A percentile compares a stretch with the other conserved stretches of the same genome.
Evolutionary conservation across 371 early-diverging fungal genomes (phyloP).

Genomic region (Spraguea lophii): DNA sequence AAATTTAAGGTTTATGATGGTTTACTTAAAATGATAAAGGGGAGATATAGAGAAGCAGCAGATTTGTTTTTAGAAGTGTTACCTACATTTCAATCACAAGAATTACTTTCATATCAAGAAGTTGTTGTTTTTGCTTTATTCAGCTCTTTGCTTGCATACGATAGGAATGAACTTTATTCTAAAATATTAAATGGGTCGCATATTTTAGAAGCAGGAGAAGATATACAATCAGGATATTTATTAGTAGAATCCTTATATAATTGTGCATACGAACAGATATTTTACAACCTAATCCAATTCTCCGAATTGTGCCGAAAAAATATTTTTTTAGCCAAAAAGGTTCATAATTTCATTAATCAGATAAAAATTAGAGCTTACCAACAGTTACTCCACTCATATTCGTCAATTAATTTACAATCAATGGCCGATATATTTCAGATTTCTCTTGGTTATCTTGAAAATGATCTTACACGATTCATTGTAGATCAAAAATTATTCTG

Average conservation of each 20-base stretch:
- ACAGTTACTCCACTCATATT: conserved; percentile 43
- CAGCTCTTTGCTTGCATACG: conserved; percentile 27
- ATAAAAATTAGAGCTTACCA: conserved; percentile 37
- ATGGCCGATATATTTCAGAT: conserved; percentile 43
- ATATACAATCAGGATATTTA: conserved; percentile 6
- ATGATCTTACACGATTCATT: conserved; percentile 40
- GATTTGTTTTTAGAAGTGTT: conserved; percentile 31
- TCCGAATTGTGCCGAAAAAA: conserved; percentile 10
- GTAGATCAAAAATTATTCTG: conserved; percentile 26
- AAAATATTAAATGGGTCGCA: conserved; percentile 35
- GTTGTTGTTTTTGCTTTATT: conserved; percentile 39
- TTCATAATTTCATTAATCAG: conserved; percentile 38
- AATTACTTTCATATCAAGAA: conserved; percentile 31
- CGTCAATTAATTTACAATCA: conserved; percentile 26
- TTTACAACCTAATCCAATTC: conserved; percentile 29
- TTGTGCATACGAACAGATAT: conserved; percentile 34
- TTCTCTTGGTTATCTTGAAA: conserved; percentile 28
- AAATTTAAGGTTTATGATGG: conserved; percentile 45
- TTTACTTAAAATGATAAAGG: conserved; percentile 19
- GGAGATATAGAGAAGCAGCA: conserved; percentile 24
- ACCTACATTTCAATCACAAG: conserved; percentile 42
- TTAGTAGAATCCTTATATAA: conserved; percentile 29
- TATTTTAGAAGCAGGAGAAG: conserved; percentile 23
- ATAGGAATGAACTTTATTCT: conserved; percentile 25
- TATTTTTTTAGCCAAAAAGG: conserved; percentile 19